Base-by-base conservation (phyloP, 2,329 filamentous ascomycete species). In the Hypoxylon sp. region DNA sequence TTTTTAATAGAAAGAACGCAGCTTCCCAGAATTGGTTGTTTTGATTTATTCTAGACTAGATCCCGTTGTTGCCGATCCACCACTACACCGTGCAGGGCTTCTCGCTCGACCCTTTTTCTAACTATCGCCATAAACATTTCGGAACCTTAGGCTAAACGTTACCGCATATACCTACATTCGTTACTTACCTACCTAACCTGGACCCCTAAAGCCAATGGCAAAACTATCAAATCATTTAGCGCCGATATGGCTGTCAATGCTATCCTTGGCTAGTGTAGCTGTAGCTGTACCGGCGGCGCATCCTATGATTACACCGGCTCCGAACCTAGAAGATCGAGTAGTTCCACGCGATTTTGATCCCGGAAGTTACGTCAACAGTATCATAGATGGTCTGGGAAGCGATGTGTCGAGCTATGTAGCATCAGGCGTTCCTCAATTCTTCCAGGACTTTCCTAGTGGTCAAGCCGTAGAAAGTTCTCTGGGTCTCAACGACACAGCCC, bases 391-490 rank as follows among this genome's bases (percentile, higher is more conserved):
- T 6, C 65, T 87, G 1, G 82, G 80, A 27, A 80, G 78, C 32
- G 75, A 75, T 16, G 73, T 85, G 25, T 82, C 84, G 8, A 80
- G 78, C 8, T 86, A 82, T 52, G 77, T 87, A 27, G 79, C 80
- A 2, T 84, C 81, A 2, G 85, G 84, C 15, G 76, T 90, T 1
- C 83, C 87, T 1, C 79, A 88, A 48, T 90, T 80, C 73, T 88
- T 88, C 67, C 79, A 86, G 46, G 77, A 79, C 59, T 80, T 90
- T 26, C 87, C 88, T 1, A 84, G 80, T 2, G 84, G 83, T 25
- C 73, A 73, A 29, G 72, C 75, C 5, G 88, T 90, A 1, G 70
- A 81, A 64, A 85, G 80, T 58, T 82, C 79, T 25, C 74, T 89
- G 4, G 83, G 81, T 1, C 74, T 90, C 23, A 74, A 76, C 43